A percentile compares a stretch with the other conserved stretches of the same genome.
These are phyloP conservation scores for Catunica adiposa DNA, from an alignment of 2,329 filamentous ascomycete genomes.

Conservation along the genomic window DNA sequence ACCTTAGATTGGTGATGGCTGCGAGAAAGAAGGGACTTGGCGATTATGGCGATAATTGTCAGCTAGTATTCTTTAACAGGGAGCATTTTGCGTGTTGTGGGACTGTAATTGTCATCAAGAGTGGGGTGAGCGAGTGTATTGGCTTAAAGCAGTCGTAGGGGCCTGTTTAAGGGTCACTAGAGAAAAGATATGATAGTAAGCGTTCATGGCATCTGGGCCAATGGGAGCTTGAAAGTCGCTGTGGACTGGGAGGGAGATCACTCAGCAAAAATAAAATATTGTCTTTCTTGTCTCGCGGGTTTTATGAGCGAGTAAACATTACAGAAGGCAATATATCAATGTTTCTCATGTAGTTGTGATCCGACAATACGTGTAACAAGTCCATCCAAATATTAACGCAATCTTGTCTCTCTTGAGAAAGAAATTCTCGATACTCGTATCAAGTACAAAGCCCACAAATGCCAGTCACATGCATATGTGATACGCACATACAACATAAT, in stretches of 20 bases:
- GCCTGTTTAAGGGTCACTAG: background rate
- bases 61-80: background rate
- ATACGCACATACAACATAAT: no score
- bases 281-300: background rate
- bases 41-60: background rate
- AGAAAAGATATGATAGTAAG: background rate
- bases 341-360: no score
- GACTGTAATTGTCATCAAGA: background rate
- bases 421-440: no score
- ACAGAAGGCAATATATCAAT: no score
- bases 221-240: background rate
- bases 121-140: background rate
- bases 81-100: background rate
- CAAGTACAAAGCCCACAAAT: no score
- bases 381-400: no score
- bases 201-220: background rate
- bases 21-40: background rate
- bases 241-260: background rate
- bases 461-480: no score
- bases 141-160: background rate
- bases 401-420: no score
- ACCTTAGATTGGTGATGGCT: no score
- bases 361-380: no score
- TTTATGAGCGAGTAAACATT: background rate
- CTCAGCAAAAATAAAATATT: background rate